Evolutionary conservation across 306 rosid genomes (phyloP).

Genomic region (Aeschynomene evenia): DNA sequence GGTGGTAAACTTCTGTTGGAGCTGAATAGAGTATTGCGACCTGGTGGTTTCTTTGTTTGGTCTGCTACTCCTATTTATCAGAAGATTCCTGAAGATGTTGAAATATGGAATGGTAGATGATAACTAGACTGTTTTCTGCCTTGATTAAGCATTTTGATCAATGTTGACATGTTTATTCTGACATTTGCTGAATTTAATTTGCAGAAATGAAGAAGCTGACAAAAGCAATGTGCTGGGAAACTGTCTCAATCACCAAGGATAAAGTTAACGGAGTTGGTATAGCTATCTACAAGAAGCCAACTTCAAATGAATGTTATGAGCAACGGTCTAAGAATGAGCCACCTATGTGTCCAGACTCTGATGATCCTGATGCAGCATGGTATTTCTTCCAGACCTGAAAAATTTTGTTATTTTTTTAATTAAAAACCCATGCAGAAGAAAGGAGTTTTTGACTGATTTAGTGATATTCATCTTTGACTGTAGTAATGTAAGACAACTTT

Average conservation of each 20-base stretch:
- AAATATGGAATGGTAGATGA: slow-evolving; percentile 78
- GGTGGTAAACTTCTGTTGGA: slow-evolving; percentile 99
- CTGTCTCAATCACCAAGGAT: slow-evolving; percentile 70
- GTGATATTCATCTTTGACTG: slow-evolving; percentile 13
- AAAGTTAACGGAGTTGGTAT: slow-evolving; percentile 74
- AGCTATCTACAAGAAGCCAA: slow-evolving; percentile 82
- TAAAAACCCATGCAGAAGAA: background rate
- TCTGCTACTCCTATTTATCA: slow-evolving; percentile 99
- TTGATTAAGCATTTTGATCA: slow-evolving; percentile 16
- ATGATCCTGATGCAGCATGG: slow-evolving; percentile 94
- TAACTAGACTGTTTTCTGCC: slow-evolving; percentile 9
- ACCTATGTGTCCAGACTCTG: slow-evolving; percentile 66
- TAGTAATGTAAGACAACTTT: background rate
- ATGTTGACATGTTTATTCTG: slow-evolving; percentile 22
- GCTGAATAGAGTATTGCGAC: slow-evolving; percentile 90
- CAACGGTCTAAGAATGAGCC: slow-evolving; percentile 64
- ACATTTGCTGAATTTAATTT: slow-evolving; percentile 34
- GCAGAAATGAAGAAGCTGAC: slow-evolving; percentile 87
- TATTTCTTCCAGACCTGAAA: slow-evolving; percentile 34
- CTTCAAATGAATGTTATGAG: slow-evolving; percentile 88
- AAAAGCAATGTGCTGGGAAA: slow-evolving; percentile 88
- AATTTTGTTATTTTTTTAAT: background rate
- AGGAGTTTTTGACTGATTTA: background rate
- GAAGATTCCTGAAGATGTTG: slow-evolving; percentile 71
- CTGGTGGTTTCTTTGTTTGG: slow-evolving; percentile 99